These are phyloP conservation scores for Warburgia ugandensis DNA, from an alignment of 164 flowering plant genomes.

Conservation along the genomic window DNA sequence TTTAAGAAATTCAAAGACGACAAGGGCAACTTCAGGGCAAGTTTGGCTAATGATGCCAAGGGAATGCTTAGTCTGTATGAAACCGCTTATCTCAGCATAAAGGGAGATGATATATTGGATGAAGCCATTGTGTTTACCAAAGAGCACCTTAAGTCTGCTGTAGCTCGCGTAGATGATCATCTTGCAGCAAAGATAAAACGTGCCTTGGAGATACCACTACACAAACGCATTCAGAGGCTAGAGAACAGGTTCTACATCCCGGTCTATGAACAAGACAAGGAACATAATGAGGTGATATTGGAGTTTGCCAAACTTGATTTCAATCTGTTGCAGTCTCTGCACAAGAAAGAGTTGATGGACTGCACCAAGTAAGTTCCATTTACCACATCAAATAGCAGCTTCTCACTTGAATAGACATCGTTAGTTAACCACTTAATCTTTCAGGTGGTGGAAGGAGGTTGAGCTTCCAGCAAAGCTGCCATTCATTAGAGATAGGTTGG, in stretches of 20 bases:
- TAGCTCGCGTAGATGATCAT: neutral
- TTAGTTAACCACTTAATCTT: conserved; percentile 1
- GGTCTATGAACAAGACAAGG: conserved; percentile 8
- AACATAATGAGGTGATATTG: conserved; percentile 1
- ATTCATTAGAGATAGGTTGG: conserved; percentile 30
- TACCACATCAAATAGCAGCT: too few relatives aligned
- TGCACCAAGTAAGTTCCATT: conserved; percentile 13
- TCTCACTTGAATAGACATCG: too few relatives aligned
- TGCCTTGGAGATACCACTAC: conserved; percentile 11
- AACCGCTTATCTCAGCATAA: conserved; percentile 14
- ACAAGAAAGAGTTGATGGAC: conserved; percentile 16
- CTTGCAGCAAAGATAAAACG: conserved; percentile 8
- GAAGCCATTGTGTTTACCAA: conserved; percentile 23
- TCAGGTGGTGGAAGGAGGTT: conserved; percentile 37
- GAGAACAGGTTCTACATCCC: conserved; percentile 13
- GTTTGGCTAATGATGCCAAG: conserved; percentile 3
- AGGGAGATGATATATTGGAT: conserved; percentile 21
- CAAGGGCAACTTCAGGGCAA: conserved; percentile 23
- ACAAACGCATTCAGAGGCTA: conserved; percentile 12
- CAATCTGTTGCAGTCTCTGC: conserved; percentile 13
- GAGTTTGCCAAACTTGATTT: conserved; percentile 12
- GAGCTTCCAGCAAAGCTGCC: conserved; percentile 23
- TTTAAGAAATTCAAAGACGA: conserved; percentile 20
- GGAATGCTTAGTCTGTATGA: conserved; percentile 20
- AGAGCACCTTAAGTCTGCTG: conserved; percentile 3